phyloP scores from a whole-genome alignment of 2,329 filamentous ascomycete species.

The Sclerotinia subarctica region DNA sequence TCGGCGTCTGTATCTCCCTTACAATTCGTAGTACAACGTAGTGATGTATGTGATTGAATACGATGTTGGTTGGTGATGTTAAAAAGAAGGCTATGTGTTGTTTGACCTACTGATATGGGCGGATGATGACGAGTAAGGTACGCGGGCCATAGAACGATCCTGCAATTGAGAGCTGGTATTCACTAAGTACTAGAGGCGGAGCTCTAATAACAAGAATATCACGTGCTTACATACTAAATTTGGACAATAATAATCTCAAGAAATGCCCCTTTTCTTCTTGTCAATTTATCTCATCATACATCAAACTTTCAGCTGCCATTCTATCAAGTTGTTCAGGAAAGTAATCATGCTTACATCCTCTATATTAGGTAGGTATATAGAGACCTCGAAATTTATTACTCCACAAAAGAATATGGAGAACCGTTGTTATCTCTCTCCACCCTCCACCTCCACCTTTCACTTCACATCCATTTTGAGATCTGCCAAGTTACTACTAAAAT shows the following conservation, averaged over 20 bases:
- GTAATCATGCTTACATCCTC: neutral
- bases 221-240: neutral
- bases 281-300: neutral
- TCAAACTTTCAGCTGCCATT: neutral
- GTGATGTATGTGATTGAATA: conserved; percentile 6
- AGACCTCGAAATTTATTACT: neutral
- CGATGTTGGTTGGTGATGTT: conserved; percentile 18
- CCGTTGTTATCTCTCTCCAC: neutral
- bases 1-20: conserved; percentile 15
- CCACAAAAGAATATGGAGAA: neutral
- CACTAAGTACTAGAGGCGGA: neutral
- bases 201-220: neutral
- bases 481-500: neutral
- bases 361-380: no score
- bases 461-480: no score
- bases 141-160: conserved; percentile 16
- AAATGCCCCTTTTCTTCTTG: neutral
- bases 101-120: conserved; percentile 8
- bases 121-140: conserved; percentile 13
- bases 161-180: conserved; percentile 4
- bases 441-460: no score
- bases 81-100: conserved; percentile 15
- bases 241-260: neutral
- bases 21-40: conserved; percentile 4
- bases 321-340: neutral